phyloP scores from a whole-genome alignment of 73 alveolate species.

The Paramecium tetraurelia region DNA sequence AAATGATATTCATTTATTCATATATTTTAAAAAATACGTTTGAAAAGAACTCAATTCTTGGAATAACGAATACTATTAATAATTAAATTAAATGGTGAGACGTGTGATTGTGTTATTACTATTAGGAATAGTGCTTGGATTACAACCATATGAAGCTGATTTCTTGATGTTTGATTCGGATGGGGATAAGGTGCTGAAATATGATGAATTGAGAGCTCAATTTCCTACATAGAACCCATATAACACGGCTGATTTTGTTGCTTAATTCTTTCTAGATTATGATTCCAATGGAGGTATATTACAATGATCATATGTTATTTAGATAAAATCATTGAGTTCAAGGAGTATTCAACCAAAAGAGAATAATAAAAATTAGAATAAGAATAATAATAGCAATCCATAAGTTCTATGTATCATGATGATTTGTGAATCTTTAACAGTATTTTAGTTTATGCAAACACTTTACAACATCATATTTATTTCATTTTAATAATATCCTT shows the following conservation, averaged over 20 bases:
- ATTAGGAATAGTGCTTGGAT: slow-evolving; percentile 3
- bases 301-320: neutral
- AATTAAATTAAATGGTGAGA: slow-evolving; percentile 15
- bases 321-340: neutral
- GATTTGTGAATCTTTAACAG: slow-evolving; percentile 1
- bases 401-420: slow-evolving; percentile 18
- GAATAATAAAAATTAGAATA: neutral
- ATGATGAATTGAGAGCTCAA: neutral
- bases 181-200: neutral
- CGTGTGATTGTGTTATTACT: slow-evolving; percentile 30
- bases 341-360: slow-evolving; percentile 9
- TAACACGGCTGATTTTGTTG: neutral
- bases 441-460: neutral
- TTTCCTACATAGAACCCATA: neutral
- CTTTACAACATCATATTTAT: neutral
- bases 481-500: neutral
- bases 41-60: neutral
- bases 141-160: slow-evolving; percentile 36
- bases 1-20: neutral
- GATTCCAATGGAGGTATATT: slow-evolving; percentile 22
- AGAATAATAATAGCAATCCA: neutral
- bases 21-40: neutral
- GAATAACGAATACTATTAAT: neutral
- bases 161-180: slow-evolving; percentile 22
- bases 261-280: neutral